Percentiles rank a stretch among this genome's conserved stretches.
Evolutionary conservation across 176 grass and related monocot species (phyloP).

Genomic region (Musa beccarii): DNA sequence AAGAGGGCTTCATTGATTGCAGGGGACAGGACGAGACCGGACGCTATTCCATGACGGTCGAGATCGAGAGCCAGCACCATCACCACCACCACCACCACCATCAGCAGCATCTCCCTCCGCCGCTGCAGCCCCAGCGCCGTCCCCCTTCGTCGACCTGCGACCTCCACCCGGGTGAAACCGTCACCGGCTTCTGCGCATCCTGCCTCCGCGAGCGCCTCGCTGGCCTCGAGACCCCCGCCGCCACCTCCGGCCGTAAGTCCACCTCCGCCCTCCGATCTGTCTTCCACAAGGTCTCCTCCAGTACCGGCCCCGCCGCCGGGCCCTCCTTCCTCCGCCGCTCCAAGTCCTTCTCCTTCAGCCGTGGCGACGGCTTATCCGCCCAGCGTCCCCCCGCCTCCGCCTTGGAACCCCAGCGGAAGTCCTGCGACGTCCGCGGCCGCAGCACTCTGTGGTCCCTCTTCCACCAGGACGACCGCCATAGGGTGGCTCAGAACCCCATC

Average conservation of each 20-base stretch:
- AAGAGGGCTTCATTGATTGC: neutral
- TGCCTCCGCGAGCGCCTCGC: constrained; percentile 88
- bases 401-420: constrained; percentile 72
- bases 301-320: neutral
- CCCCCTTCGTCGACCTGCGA: constrained; percentile 45
- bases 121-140: constrained; percentile 35
- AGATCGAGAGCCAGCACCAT: neutral
- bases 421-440: constrained; percentile 78
- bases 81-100: neutral
- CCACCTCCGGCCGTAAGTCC: constrained; percentile 55
- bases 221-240: constrained; percentile 57
- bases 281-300: constrained; percentile 40
- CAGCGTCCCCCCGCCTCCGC: constrained; percentile 7
- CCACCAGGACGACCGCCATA: constrained; percentile 75
- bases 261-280: constrained; percentile 76
- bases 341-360: constrained; percentile 61
- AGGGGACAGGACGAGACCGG: neutral
- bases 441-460: constrained; percentile 88
- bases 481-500: constrained; percentile 40
- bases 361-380: constrained; percentile 34
- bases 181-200: constrained; percentile 83
- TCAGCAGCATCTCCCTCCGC: constrained; percentile 14
- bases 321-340: constrained; percentile 51
- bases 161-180: constrained; percentile 73
- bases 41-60: neutral